Base-by-base conservation (phyloP, 2,329 filamentous ascomycete species). In the Clonostachys rhizophaga region DNA sequence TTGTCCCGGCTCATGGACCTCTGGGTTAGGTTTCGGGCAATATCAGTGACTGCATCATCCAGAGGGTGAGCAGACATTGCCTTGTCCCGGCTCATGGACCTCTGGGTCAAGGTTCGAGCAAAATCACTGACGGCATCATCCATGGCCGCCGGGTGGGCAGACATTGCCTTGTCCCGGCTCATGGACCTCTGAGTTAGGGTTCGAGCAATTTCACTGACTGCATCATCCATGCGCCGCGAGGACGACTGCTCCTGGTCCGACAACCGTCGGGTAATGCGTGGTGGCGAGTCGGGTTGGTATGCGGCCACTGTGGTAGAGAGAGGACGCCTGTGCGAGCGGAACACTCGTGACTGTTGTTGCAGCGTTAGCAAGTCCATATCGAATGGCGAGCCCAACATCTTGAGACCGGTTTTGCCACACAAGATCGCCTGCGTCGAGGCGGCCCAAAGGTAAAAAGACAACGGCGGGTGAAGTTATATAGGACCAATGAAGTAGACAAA, bases 191-290 rank as follows among this genome's bases (percentile, higher is more conserved):
- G 14, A 13, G 36, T 39, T n/a, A 18, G 3, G 10, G 14, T 39
- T n/a, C 36, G 36, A 18, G 17, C 36, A 13, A 63, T 40, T 39
- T 68, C 64, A 46, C 61, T 64, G 8, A 65, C 58, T 49, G 70
- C 68, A 10, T 75, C 71, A n/a, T 78, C 72, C 55, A 62, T 72
- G 62, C 54, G 64, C 54, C 55, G 70, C 62, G 53, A 67, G 34
- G 55, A 59, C 52, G 62, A 63, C 12, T 65, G 69, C 37, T 80
- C 77, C 54, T 79, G 77, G 46, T 83, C 79, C 3, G 79, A 83
- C 37, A 82, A 66, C 20, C 79, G 77, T 36, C 79, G 74, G 47
- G 65, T 63, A 24, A 78, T 53, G 42, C 68, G 70, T 14, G 78
- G 73, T 42, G 79, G 78, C 2, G 78, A 80, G 7, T 66, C 62